Evolutionary conservation across 148 eudicot genomes (phyloP).

Genomic region (Vaccinium macrocarpon): DNA sequence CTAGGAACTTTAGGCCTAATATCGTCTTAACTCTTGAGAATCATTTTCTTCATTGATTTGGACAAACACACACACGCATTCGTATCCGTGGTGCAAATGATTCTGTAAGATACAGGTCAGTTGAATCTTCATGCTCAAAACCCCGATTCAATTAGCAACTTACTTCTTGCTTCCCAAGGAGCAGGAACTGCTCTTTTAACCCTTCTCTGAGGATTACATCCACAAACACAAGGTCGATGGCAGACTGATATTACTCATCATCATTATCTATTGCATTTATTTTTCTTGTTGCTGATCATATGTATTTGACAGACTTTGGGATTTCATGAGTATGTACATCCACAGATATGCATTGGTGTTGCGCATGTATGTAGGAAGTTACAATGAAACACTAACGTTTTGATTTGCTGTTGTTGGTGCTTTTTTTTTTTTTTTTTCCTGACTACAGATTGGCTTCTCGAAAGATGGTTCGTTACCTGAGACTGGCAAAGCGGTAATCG

Average conservation of each 20-base stretch:
- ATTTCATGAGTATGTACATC: background rate
- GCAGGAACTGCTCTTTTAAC: background rate
- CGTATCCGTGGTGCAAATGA: background rate
- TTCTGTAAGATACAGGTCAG: background rate
- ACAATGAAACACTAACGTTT: background rate
- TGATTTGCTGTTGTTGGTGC: background rate
- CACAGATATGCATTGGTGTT: background rate
- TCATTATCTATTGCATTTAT: background rate
- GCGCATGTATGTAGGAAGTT: background rate
- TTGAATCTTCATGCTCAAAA: background rate
- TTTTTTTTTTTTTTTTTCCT: background rate
- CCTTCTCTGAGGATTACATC: background rate
- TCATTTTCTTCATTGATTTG: background rate
- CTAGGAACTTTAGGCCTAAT: background rate
- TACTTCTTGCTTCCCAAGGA: background rate
- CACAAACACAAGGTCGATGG: background rate
- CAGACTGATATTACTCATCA: background rate
- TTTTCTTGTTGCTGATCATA: background rate
- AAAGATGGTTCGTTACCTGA: constrained; percentile 58
- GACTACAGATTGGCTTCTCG: constrained; percentile 55
- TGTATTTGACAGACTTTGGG: background rate
- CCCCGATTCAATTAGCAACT: background rate
- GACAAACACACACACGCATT: background rate
- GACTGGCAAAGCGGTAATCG: constrained; percentile 46
- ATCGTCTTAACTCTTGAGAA: background rate